phyloP scores from a whole-genome alignment of 2,329 filamentous ascomycete genomes.

The Capronia epimyces region DNA sequence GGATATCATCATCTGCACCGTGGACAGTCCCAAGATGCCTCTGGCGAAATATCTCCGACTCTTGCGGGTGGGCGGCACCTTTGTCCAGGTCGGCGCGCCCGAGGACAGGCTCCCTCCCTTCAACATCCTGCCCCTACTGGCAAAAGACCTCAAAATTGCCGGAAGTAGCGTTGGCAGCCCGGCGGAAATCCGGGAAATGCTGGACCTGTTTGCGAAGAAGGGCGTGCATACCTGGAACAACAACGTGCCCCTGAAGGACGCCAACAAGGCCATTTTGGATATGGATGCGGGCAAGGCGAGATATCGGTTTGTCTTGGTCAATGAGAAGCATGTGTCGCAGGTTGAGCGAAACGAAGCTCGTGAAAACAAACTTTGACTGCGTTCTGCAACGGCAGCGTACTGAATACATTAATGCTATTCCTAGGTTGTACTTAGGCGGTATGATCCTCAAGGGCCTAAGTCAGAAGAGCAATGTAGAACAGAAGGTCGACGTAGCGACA shows the following conservation, averaged over 20 bases:
- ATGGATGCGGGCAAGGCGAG: conserved; percentile 44
- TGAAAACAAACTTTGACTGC: too few species aligned
- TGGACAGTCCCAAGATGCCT: conserved; percentile 57
- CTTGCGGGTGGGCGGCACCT: conserved; percentile 55
- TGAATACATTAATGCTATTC: too few species aligned
- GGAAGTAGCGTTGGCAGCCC: conserved; percentile 46
- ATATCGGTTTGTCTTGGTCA: conserved; percentile 45
- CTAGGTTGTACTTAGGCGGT: too few species aligned
- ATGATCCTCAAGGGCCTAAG: too few species aligned
- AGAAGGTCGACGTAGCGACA: too few species aligned
- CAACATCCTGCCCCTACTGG: conserved; percentile 55
- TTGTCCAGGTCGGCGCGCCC: conserved; percentile 64
- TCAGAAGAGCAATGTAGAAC: too few species aligned
- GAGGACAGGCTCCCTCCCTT: conserved; percentile 55
- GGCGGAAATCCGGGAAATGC: conserved; percentile 42
- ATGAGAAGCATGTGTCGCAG: conserved; percentile 31
- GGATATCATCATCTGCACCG: conserved; percentile 47
- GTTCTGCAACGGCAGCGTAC: too few species aligned
- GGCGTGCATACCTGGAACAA: conserved; percentile 43
- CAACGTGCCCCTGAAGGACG: conserved; percentile 40
- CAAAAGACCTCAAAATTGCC: conserved; percentile 51
- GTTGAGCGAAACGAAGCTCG: too few species aligned
- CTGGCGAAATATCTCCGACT: conserved; percentile 57
- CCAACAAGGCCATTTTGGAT: conserved; percentile 41
- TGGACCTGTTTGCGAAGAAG: conserved; percentile 42